Base-by-base conservation (phyloP, 306 rosid species). In the Begonia loranthoides region DNA sequence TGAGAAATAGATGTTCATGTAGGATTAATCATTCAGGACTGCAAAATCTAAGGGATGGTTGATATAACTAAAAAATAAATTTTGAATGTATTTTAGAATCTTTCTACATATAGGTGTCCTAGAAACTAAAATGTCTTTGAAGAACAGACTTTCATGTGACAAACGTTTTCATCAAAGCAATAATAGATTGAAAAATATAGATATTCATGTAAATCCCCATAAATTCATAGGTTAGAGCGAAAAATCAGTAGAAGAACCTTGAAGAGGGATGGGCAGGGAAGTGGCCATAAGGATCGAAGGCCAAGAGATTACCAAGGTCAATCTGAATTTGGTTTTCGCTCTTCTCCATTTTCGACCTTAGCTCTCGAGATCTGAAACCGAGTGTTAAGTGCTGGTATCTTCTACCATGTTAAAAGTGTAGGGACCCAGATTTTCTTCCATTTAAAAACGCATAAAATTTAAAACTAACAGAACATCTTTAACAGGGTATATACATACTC, bases 221-320 rank as follows among this genome's bases (percentile, higher is more conserved):
- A 28, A 28, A 28, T 28, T 28, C 4, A 3, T 28, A 2, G 36
- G 36, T 28, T 28, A 4, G 36, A 28, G 6, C 9, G 9, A 14
- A 48, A 16, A 17, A 48, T 9, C 10, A 48, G 16, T 13, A 48
- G 16, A 56, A 46, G 0, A 54, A 81, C 81, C 77, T 77, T 19
- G 77, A 71, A 15, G 79, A 71, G 22, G 70, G 66, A 1, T 49
- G 56, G 34, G 89, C 71, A 54, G 84, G 68, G 51, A 75, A 71
- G 10, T 45, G 28, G 47, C 73, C 73, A 52, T 77, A 73, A 59
- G 82, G 61, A 28, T 85, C 66, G 50, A 70, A 80, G 6, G 83
- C 90, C 85, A 66, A 58, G 43, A 89, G 90, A 54, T 77, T 68
- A 13, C 97, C 94, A 4, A 89, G 75, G 78, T 85, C 95, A 16